Base-by-base conservation (phyloP, 495 filamentous ascomycete genomes). In the Aspergillus affinis region DNA sequence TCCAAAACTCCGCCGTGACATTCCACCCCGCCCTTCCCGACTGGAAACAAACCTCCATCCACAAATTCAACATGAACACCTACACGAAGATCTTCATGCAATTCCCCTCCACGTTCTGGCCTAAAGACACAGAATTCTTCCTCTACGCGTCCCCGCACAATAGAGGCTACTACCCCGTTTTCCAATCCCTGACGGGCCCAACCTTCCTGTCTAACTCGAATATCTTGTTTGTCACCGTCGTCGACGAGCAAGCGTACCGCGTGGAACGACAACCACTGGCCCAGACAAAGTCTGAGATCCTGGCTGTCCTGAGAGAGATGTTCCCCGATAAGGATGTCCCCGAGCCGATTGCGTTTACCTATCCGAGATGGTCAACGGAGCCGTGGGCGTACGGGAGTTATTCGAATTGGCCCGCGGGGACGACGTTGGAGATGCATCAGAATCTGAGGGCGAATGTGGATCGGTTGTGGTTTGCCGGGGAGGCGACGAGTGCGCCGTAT, bases 11-110 rank as follows among this genome's bases (percentile, higher is more conserved):
- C 48, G 75, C 76, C 2, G 80, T 91, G 4, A 71, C 66, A 0
- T 91, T 90, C 67, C 61, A 72, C 12, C 88, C 88, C 0, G 65
- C 69, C 2, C 73, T 90, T 0, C 88, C 88, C 0, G 64, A 71
- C 17, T 90, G 87, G 88, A 91, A 92, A 66, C 75, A 79, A 17
- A 78, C 78, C 23, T 83, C 83, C 15, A 86, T 90, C 61, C 78
- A 83, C 6, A 81, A 79, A 46, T 89, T 89, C 69, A 77, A 80
- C 55, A 89, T 92, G 82, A 87, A 83, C 17, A 90, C 85, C 0
- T 92, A 90, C 74, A 91, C 87, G 55, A 91, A 90, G 65, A 85
- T 91, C 58, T 91, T 91, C 75, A 71, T 90, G 1, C 87, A 88
- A 57, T 91, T 90, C 69, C 80, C 83, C 59, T 72, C 85, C 48